Conservation (phyloP, 768 basidiomycete genomes). For the Xerocomus spinulosus region DNA sequence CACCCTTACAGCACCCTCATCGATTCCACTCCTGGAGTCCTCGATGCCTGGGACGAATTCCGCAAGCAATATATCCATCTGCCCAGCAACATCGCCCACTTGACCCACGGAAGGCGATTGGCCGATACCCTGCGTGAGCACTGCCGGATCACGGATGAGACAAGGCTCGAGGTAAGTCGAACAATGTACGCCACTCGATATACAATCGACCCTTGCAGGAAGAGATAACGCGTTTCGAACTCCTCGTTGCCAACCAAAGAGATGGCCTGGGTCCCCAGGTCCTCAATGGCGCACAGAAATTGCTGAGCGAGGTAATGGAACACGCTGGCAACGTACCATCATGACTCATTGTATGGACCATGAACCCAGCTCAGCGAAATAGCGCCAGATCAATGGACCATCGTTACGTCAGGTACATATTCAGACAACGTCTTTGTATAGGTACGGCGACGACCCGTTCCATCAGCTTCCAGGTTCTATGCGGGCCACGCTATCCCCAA, state of each 20-base stretch:
- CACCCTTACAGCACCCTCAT: conserved; percentile 52
- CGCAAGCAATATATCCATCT: conserved; percentile 49
- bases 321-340: neutral
- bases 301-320: conserved; percentile 49
- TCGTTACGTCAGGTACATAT: conserved; percentile 67
- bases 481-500: conserved; percentile 62
- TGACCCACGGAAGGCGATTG: conserved; percentile 72
- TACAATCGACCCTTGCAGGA: conserved; percentile 33
- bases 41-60: conserved; percentile 72
- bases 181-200: neutral
- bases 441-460: neutral
- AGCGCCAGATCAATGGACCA: conserved; percentile 57
- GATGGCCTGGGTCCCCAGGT: conserved; percentile 46
- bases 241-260: conserved; percentile 55
- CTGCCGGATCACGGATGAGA: conserved; percentile 58
- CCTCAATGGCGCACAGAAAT: conserved; percentile 58
- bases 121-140: conserved; percentile 69
- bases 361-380: conserved; percentile 20
- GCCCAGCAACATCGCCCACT: conserved; percentile 51
- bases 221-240: conserved; percentile 75
- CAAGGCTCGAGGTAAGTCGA: conserved; percentile 48
- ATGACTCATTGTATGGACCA: neutral
- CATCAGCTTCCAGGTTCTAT: conserved; percentile 67
- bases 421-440: neutral
- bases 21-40: conserved; percentile 83